phyloP scores from a whole-genome alignment of 257 asterid genomes.

The Jasminum sambac region DNA sequence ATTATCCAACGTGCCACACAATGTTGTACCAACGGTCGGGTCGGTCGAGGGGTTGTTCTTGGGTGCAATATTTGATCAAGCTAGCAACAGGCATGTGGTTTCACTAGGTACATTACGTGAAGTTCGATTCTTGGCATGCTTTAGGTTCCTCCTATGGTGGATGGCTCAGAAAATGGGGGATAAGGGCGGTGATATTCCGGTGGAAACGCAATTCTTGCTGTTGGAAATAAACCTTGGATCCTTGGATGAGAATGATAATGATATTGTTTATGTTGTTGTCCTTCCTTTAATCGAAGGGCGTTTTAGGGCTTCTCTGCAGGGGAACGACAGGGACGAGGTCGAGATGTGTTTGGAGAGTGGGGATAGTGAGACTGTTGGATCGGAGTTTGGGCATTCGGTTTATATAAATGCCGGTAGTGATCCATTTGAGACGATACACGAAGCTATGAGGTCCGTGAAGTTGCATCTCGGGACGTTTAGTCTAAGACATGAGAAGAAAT shows the following conservation, averaged over 20 bases:
- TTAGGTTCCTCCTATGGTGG: slow-evolving; percentile 1
- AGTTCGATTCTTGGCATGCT: slow-evolving; percentile 5
- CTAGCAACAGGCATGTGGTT: slow-evolving; percentile 35
- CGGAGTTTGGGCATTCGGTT: neutral
- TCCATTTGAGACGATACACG: slow-evolving; percentile 5
- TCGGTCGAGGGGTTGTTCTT: slow-evolving; percentile 45
- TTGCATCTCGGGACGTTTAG: slow-evolving; percentile 9
- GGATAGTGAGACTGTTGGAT: neutral
- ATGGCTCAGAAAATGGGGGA: slow-evolving; percentile 5
- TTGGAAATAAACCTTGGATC: neutral
- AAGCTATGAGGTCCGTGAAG: neutral
- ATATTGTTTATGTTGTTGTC: neutral
- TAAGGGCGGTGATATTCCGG: neutral
- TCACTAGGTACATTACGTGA: slow-evolving; percentile 34
- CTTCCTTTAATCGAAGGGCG: neutral
- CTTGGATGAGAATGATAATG: neutral
- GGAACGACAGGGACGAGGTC: neutral
- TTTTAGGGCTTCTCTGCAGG: slow-evolving; percentile 1
- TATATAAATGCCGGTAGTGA: neutral
- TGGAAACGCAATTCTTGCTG: slow-evolving; percentile 1
- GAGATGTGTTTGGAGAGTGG: slow-evolving; percentile 5
- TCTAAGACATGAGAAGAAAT: neutral
- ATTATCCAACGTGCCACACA: slow-evolving; percentile 38
- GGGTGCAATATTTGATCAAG: slow-evolving; percentile 37
- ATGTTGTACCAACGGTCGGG: slow-evolving; percentile 36